A percentile compares a stretch with the other conserved stretches of the same genome.
Conservation (phyloP, 2,329 filamentous ascomycete species). For the Coccinonectria pachysandricola region DNA sequence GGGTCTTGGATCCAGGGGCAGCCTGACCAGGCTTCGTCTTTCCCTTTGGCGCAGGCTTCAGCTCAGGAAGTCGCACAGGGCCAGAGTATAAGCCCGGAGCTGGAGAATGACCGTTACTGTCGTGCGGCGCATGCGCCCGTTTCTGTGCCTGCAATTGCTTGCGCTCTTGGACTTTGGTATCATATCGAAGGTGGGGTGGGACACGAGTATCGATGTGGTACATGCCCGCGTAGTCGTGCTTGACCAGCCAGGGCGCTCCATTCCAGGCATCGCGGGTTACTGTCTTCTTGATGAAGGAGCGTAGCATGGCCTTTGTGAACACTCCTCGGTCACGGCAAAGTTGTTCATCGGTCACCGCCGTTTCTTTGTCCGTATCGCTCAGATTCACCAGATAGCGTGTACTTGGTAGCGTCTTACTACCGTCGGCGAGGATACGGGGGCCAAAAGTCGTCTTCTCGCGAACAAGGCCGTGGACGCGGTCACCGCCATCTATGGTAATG, state of each 20-base stretch:
- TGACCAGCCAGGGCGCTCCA: slow-evolving; percentile 94
- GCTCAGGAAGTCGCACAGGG: slow-evolving; percentile 54
- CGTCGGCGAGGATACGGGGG: slow-evolving; percentile 49
- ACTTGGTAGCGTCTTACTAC: slow-evolving; percentile 58
- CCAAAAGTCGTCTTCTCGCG: slow-evolving; percentile 78
- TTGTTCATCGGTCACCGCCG: slow-evolving; percentile 69
- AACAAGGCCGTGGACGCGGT: slow-evolving; percentile 62
- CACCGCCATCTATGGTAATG: slow-evolving; percentile 58
- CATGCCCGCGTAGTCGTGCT: slow-evolving; percentile 68
- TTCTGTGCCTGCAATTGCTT: slow-evolving; percentile 61
- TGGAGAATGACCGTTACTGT: slow-evolving; percentile 30
- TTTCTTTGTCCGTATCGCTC: slow-evolving; percentile 60
- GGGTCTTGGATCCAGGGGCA: slow-evolving; percentile 31
- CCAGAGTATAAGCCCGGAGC: slow-evolving; percentile 28
- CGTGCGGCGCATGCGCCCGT: slow-evolving; percentile 40
- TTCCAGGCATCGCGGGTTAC: slow-evolving; percentile 88
- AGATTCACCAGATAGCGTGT: slow-evolving; percentile 75
- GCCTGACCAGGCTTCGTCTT: slow-evolving; percentile 43
- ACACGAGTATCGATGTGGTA: slow-evolving; percentile 85
- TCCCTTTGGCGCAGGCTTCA: slow-evolving; percentile 63
- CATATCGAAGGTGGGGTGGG: slow-evolving; percentile 71
- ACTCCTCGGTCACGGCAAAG: slow-evolving; percentile 80
- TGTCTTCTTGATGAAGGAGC: slow-evolving; percentile 90
- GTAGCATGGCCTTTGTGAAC: slow-evolving; percentile 89
- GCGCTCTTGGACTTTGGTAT: slow-evolving; percentile 66